Percentiles rank a stretch among this genome's conserved stretches.
Conservation (phyloP, 2,329 filamentous ascomycete genomes). For the Myriangium duriaei region DNA sequence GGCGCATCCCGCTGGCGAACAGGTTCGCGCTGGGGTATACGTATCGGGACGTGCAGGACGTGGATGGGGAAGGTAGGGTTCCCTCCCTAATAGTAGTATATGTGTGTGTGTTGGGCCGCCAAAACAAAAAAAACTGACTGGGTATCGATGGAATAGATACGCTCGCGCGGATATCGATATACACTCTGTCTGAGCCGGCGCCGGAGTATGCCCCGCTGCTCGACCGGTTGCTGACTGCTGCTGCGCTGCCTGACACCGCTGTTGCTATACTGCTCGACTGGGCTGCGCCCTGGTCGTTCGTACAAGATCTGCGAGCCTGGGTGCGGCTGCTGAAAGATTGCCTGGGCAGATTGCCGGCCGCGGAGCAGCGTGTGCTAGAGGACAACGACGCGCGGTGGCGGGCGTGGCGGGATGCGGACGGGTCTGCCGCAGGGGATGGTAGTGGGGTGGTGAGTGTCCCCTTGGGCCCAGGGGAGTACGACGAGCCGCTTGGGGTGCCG, state of each 20-base stretch:
- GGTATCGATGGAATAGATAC: constrained; percentile 92
- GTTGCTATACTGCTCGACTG: constrained; percentile 89
- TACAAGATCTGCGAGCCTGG: constrained; percentile 81
- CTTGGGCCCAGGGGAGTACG: constrained; percentile 82
- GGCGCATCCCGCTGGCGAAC: constrained; percentile 61
- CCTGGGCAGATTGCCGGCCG: constrained; percentile 57
- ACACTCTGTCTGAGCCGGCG: constrained; percentile 76
- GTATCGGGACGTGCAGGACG: constrained; percentile 73
- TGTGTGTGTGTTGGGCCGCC: too few species aligned
- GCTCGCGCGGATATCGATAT: constrained; percentile 76
- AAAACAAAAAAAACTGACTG: too few species aligned
- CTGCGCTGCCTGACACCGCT: constrained; percentile 62
- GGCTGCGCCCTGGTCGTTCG: constrained; percentile 87
- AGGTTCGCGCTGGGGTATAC: constrained; percentile 88
- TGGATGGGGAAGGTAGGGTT: too few species aligned
- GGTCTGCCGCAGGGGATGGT: constrained; percentile 24
- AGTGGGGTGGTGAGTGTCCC: constrained; percentile 58
- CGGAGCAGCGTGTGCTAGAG: constrained; percentile 73
- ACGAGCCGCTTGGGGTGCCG: constrained; percentile 74
- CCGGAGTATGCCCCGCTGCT: constrained; percentile 72
- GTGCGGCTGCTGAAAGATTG: constrained; percentile 70
- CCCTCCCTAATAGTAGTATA: too few species aligned
- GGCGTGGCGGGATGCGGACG: constrained; percentile 53
- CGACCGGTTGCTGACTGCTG: constrained; percentile 69
- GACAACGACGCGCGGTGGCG: constrained; percentile 73